Evolutionary conservation across 371 early-diverging fungal species (phyloP), one percentile per base, ranked within the genome.

Genomic region (Mortierella sp.): DNA sequence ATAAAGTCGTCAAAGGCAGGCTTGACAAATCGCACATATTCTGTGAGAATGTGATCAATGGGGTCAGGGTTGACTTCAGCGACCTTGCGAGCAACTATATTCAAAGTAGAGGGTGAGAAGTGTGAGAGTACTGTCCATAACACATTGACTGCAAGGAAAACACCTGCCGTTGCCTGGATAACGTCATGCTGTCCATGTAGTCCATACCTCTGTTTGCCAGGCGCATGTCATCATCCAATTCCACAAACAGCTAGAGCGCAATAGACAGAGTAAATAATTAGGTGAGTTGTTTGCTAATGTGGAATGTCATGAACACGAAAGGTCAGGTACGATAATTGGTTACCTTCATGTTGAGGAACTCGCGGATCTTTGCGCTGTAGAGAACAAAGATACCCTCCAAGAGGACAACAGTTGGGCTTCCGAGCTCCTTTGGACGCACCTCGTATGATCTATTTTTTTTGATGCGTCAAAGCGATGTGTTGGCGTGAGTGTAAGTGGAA

Each of bases 341-440:
- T 88, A 93, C 92, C 93, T 94, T 97, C 74, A 98, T 84, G 85
- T 97, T 96, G 96, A 97, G 93, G 73, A 95, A 85, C 39, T 93
- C 90, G n/a, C 94, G 89, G 45, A 97, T 92, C 61, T 80, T 83
- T 39, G 92, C 89, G 76, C 95, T 95, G 79, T 96, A 95, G 31
- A 97, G 89, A 0, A 94, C 96, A 85, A 96, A 94, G 58, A 97
- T 97, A 44, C 98, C 98, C 79, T 97, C 97, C 80, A 97, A 94
- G 29, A 97, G 93, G 53, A 97, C 88, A 1, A 98, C 95, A 68
- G 93, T 96, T 13, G 97, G 73, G 66, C 76, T 68, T 43, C 74
- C 68, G 68, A 73, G 53, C n/a, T 64, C 79, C 75, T 71, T 61
- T 50, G 77, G 63, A 52, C 78, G 70, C 68, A 58, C n/a, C n/a